A percentile compares a stretch with the other conserved stretches of the same genome.
These are phyloP conservation scores for Lactarius akahatsu DNA, from an alignment of 768 basidiomycete species.

Conservation along the genomic window DNA sequence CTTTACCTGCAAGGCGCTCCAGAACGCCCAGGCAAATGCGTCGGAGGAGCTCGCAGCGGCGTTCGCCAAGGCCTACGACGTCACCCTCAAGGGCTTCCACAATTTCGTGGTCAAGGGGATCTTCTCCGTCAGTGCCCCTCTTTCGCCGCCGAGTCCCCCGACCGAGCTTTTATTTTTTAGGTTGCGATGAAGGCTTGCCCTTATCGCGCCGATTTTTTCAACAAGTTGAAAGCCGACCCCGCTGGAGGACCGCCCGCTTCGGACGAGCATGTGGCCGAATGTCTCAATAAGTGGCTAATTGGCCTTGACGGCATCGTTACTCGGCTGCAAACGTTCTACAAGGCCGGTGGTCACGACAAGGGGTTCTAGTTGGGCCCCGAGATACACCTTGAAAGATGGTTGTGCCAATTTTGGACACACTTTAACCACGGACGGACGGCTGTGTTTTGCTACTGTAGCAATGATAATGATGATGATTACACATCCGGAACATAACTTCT, in stretches of 20 bases:
- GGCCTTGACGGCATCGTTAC: constrained; percentile 50
- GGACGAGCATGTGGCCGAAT: constrained; percentile 45
- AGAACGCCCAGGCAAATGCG: constrained; percentile 65
- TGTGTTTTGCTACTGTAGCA: constrained; percentile 14
- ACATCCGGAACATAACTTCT: constrained; percentile 14
- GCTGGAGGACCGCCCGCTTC: constrained; percentile 39
- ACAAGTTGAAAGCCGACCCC: constrained; percentile 48
- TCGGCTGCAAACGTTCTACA: constrained; percentile 49
- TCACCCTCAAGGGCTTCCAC: constrained; percentile 82
- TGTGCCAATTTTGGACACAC: constrained; percentile 10
- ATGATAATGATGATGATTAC: constrained; percentile 5
- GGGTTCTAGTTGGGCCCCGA: constrained; percentile 38
- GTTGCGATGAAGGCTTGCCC: constrained; percentile 69
- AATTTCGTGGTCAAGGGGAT: constrained; percentile 63
- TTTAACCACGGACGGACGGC: constrained; percentile 4
- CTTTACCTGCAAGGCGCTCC: constrained; percentile 84
- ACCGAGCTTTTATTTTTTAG: constrained; percentile 34
- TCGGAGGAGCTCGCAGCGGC: constrained; percentile 61
- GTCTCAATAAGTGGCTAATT: constrained; percentile 53
- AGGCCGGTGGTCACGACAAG: constrained; percentile 42
- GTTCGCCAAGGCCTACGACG: constrained; percentile 80
- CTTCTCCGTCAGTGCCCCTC: constrained; percentile 50
- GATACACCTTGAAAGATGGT: constrained; percentile 8
- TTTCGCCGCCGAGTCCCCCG: neutral
- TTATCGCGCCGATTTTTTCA: constrained; percentile 56